Base-by-base conservation (phyloP, 768 basidiomycete genomes). In the Suillus ampliporus region DNA sequence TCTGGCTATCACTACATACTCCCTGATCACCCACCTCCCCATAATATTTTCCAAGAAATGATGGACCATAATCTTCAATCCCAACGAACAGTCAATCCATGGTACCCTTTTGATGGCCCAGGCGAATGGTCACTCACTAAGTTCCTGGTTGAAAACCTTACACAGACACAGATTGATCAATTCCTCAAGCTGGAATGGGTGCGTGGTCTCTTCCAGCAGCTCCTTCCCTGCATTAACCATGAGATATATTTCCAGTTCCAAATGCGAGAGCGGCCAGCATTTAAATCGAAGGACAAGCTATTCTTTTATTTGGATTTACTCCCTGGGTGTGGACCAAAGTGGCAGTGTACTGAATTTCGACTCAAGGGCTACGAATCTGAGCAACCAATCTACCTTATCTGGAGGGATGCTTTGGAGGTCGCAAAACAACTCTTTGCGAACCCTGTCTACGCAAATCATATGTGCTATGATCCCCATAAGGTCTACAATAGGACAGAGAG, bases 331-430 rank as follows among this genome's bases (percentile, higher is more conserved):
- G 69, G 70, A 6, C 69, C 70, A 14, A 34, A 38, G 26, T 75
- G 74, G 72, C 58, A 64, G 40, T 60, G 28, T 19, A 66, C 53
- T 26, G 52, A 57, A 11, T 57, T 66, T 35, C 40, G 61, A 37
- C 37, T 59, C 13, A 44, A 35, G 1, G 57, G 57, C 21, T 60
- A 61, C 48, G 62, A 63, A 34, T 71, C 72, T 5, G 68, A 62
- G 46, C 28, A 56, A 4, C 67, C 68, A 1, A 51, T 75, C 19
- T 15, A 44, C 6, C 61, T 76, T 0, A 71, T 64, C 63, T 74
- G 72, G 61, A 65, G 69, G 1, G 69, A 78, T 58, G 61, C 67
- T 1, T 52, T 78, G 0, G 65, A 76, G 52, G 72, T 70, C 5
- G 19, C 75, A 6, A 34, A 73, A 37, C 60, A 65, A 5, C 66